phyloP scores from a whole-genome alignment of 257 asterid species.

The Capsicum rhomboideum region DNA sequence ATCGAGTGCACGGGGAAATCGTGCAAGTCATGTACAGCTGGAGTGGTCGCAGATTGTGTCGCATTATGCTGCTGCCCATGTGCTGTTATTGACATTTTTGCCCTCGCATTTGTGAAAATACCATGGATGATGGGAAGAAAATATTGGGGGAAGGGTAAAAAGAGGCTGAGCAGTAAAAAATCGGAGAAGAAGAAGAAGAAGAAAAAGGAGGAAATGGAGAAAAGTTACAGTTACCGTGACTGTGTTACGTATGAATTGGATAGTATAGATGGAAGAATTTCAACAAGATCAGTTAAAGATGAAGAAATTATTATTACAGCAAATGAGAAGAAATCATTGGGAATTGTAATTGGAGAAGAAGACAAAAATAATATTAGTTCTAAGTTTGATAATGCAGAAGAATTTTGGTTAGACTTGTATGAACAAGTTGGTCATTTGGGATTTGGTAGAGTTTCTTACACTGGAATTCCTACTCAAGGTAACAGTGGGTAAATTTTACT shows the following conservation, averaged over 20 bases:
- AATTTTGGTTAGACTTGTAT: conserved; percentile 54
- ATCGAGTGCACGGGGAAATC: conserved; percentile 57
- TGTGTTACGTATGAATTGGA: conserved; percentile 26
- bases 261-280: conserved; percentile 14
- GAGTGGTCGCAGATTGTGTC: conserved; percentile 85
- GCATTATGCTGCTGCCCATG: conserved; percentile 96
- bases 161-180: conserved; percentile 12
- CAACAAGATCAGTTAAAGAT: neutral
- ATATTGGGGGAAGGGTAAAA: conserved; percentile 15
- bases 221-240: conserved; percentile 1
- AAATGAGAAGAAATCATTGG: neutral
- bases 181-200: conserved; percentile 11
- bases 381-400: conserved; percentile 40
- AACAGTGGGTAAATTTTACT: neutral
- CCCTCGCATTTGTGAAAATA: conserved; percentile 60
- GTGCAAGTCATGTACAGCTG: conserved; percentile 85
- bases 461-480: conserved; percentile 35
- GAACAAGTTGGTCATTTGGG: conserved; percentile 64
- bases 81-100: conserved; percentile 62
- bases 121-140: conserved; percentile 79
- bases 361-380: conserved; percentile 22
- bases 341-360: conserved; percentile 19
- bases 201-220: conserved; percentile 9
- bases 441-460: conserved; percentile 89
- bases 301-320: conserved; percentile 10